Conservation (phyloP, 169 alveolate species). For the Eimeria acervulina region DNA sequence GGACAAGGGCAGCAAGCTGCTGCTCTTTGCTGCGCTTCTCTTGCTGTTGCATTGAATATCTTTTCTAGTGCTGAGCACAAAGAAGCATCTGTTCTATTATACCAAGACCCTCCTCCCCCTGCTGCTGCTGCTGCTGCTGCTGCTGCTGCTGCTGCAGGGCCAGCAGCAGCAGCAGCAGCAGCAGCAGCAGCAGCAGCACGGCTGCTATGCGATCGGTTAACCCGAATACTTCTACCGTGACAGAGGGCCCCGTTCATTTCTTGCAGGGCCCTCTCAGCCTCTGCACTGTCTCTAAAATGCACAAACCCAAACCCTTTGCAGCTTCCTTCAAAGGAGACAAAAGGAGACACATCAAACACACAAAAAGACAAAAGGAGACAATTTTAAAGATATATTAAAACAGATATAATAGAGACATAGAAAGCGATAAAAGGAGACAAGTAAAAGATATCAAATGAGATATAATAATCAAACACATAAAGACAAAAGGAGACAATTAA, state of each 20-base stretch:
- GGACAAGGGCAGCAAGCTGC: conserved; percentile 56
- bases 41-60: conserved; percentile 71
- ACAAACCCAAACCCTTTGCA: conserved; percentile 82
- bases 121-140: conserved; percentile 66
- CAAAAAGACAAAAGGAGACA: too few species aligned
- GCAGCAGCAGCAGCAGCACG: too few species aligned
- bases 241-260: conserved; percentile 83
- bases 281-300: conserved; percentile 76
- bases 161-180: too few species aligned
- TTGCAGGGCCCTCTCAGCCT: conserved; percentile 74
- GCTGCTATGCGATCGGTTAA: too few species aligned
- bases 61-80: conserved; percentile 70
- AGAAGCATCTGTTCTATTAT: background rate
- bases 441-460: too few species aligned
- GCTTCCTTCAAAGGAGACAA: conserved; percentile 55
- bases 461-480: too few species aligned
- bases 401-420: too few species aligned
- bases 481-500: background rate
- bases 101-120: background rate
- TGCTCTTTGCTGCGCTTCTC: conserved; percentile 76
- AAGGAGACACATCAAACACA: too few species aligned
- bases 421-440: too few species aligned
- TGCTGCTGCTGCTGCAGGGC: conserved; percentile 54
- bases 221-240: too few species aligned
- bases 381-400: too few species aligned